Base-by-base conservation (phyloP, 352 stramenopile genomes). In the Pilasporangium apinafurcum region DNA sequence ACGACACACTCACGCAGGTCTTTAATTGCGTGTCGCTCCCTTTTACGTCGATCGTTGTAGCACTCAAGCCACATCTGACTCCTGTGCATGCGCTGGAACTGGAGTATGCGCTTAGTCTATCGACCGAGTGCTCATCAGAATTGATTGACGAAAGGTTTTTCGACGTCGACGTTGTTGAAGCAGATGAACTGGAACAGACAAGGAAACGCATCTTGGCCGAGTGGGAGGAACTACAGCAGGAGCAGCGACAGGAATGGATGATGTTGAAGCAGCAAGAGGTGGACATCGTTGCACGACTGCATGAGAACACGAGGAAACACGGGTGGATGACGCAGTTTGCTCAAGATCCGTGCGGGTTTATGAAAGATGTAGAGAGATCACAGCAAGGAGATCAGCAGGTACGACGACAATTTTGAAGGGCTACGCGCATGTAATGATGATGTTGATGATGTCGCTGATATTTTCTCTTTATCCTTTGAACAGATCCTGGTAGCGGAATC, bases 301-400 rank as follows among this genome's bases (percentile, higher is more conserved):
- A 81, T 28, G 62, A 54, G 21, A 55, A 65, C 29, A 65, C 59
- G 9, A 48, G 56, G 10, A 86, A 87, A 37, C 62, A 69, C 31
- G 67, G 81, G 47, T 90, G 77, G 77, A 84, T 87, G 68, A 24
- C 34, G 8, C 68, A 90, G 44, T 86, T 90, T 13, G 67, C 71
- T 8, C 32, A 58, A 13, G 74, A 90, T 52, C 77, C 74, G 2
- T 80, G 69, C 17, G 65, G 74, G 8, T 87, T 90, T 42, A 68
- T 74, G 33, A 53, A 49, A n/a, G 69, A 83, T 22, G 62, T 87
- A 9, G 62, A 58, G 25, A 64, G 62, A 28, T 90, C 77, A 8
- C 74, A 90, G 38, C 51, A 69, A 18, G 50, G 59, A 13, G 77
- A 90, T 21, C 53, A 86, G 37, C 54, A 76, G 68, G 71, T 84